A percentile compares a stretch with the other conserved stretches of the same genome.
Conservation (phyloP, 345 rosid species). For the Excoecaria cochinchinensis region DNA sequence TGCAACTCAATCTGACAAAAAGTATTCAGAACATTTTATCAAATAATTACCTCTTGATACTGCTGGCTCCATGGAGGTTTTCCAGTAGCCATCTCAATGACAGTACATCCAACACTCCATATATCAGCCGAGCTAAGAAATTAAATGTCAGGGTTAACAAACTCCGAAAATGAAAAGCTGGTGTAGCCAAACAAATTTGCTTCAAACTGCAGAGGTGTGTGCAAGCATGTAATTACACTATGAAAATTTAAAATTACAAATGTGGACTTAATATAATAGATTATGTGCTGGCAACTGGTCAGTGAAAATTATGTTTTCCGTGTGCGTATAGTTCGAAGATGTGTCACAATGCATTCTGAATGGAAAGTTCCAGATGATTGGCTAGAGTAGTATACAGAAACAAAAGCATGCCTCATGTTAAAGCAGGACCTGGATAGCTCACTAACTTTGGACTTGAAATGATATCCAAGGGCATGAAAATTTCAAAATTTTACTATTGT, state of each 20-base stretch:
- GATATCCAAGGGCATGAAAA: neutral
- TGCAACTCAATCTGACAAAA: slow-evolving; percentile 13
- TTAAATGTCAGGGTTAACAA: slow-evolving; percentile 23
- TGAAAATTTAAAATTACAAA: neutral
- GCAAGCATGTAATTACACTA: neutral
- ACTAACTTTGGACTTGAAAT: neutral
- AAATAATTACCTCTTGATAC: slow-evolving; percentile 34
- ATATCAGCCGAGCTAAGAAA: slow-evolving; percentile 35
- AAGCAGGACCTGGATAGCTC: neutral
- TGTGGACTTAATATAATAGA: too few species aligned
- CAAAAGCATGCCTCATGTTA: neutral
- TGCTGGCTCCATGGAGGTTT: slow-evolving; percentile 41
- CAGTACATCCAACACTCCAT: slow-evolving; percentile 39
- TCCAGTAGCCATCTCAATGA: slow-evolving; percentile 39
- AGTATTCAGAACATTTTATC: slow-evolving; percentile 15
- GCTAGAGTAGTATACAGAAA: neutral
- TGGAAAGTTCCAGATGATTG: neutral
- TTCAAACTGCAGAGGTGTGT: neutral
- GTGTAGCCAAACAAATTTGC: slow-evolving; percentile 3
- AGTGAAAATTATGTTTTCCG: neutral
- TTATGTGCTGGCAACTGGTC: neutral
- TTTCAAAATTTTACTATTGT: neutral
- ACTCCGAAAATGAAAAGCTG: slow-evolving; percentile 7
- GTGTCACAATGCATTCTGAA: neutral
- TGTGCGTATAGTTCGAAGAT: neutral